Base-by-base conservation (phyloP, 257 asterid species). In the Perilla frutescens region DNA sequence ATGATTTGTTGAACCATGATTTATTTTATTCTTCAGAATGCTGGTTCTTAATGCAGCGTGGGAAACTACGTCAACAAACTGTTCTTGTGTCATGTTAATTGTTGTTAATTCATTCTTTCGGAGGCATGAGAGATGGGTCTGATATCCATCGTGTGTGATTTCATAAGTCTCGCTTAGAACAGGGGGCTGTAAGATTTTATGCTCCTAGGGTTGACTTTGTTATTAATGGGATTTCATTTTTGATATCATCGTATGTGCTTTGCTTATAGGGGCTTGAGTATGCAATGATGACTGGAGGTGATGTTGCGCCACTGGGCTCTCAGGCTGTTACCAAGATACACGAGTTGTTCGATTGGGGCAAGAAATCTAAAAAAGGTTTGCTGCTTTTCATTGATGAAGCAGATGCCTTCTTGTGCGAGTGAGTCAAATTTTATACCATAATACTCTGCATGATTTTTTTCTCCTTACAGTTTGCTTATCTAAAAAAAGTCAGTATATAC, bases 361-460 rank as follows among this genome's bases (percentile, higher is more conserved):
- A 91, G 71, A 94, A 91, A 76, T 94, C 98, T 43, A 90, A 87
- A 61, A 91, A 63, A 85, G 98, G 98, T 61, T 79, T 91, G 75
- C 76, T 94, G 81, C 98, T 94, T 74, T 94, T 94, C 83, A 91
- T 94, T 53, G 98, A 91, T 62, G 97, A 91, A 87, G 98, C 98
- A 43, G 98, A 94, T 83, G 98, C 98, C 70, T 94, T 91, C 89
- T 85, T 94, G 81, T 91, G 98, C 93, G 97, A 94, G 98, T 94
- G 83, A 85, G 98, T 85, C 56, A 37, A 47, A 57, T 59, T 70
- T 74, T 20, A 70, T 70, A 41, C 59, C n/a, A 51, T 31, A 62
- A 51, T 31, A 62, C 26, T 73, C 14, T 55, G 6, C 41, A 26
- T 58, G 13, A 20, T 13, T 6, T 51, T 20, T 51, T 34, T 36